Conservation (phyloP, 1,139 yeast genomes). For the Kodamaea arcana region DNA sequence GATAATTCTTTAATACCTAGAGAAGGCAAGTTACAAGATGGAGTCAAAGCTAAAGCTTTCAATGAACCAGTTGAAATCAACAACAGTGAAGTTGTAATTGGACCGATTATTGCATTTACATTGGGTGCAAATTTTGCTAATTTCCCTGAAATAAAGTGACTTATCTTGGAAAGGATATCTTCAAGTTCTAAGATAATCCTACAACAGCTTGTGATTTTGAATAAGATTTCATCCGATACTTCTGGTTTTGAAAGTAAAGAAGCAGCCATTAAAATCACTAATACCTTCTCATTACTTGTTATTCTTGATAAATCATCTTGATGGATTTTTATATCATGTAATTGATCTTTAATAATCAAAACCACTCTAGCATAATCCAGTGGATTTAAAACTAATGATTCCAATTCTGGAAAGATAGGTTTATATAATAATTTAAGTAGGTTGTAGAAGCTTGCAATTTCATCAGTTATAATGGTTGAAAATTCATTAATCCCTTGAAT, state of each 20-base stretch:
- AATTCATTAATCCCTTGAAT: constrained; percentile 54
- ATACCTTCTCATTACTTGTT: constrained; percentile 58
- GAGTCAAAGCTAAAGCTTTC: constrained; percentile 62
- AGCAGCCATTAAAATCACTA: constrained; percentile 75
- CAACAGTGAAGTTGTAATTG: constrained; percentile 70
- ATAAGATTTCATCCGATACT: constrained; percentile 30
- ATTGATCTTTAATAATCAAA: constrained; percentile 48
- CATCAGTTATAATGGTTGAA: constrained; percentile 53
- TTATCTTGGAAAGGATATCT: constrained; percentile 40
- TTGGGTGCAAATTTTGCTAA: constrained; percentile 74
- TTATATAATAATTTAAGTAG: constrained; percentile 53
- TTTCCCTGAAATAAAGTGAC: constrained; percentile 53
- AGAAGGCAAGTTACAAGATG: constrained; percentile 80
- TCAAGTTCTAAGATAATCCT: constrained; percentile 45
- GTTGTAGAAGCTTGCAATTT: constrained; percentile 47
- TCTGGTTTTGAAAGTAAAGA: constrained; percentile 21
- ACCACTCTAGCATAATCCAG: constrained; percentile 60
- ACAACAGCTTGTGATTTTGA: constrained; percentile 43
- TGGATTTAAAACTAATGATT: constrained; percentile 59
- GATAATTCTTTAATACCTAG: constrained; percentile 61
- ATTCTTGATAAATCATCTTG: constrained; percentile 37
- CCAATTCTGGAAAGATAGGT: constrained; percentile 69
- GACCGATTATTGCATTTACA: constrained; percentile 65
- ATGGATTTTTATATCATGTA: constrained; percentile 28
- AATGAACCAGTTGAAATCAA: constrained; percentile 71